Percentiles rank a stretch among this genome's conserved stretches.
Evolutionary conservation across 106 monocot species (phyloP).

Genomic region (Posidonia australis): DNA sequence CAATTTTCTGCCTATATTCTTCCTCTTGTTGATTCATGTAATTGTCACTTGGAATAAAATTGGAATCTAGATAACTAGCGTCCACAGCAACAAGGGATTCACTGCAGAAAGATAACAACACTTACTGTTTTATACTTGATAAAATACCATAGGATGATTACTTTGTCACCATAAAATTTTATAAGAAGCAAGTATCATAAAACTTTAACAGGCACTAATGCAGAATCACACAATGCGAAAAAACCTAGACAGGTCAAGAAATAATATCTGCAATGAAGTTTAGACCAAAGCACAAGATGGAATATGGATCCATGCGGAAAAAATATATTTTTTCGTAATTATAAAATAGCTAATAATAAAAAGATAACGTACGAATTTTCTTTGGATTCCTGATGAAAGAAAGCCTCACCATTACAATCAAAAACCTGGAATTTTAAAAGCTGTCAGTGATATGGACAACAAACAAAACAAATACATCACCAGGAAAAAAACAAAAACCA

Average conservation of each 20-base stretch:
- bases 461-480: constrained; percentile 1
- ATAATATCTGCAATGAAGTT: no score
- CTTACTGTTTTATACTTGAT: background rate
- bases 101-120: constrained; percentile 25
- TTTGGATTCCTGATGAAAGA: constrained; percentile 25
- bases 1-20: constrained; percentile 37
- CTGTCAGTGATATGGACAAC: constrained; percentile 1
- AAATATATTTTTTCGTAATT: no score
- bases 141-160: background rate
- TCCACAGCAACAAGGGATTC: constrained; percentile 19
- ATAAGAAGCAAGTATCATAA: background rate
- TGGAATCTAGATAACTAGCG: constrained; percentile 6
- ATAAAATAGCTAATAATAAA: constrained; percentile 2
- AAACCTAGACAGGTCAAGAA: background rate
- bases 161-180: background rate
- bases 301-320: no score
- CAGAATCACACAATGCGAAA: background rate
- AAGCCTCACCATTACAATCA: constrained; percentile 22
- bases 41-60: constrained; percentile 23
- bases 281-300: no score
- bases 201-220: no score
- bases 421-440: constrained; percentile 31
- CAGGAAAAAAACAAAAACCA: background rate
- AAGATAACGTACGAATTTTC: constrained; percentile 44
- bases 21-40: constrained; percentile 55